Evolutionary conservation across 768 basidiomycete species (phyloP).

Genomic region (Imleria badia): DNA sequence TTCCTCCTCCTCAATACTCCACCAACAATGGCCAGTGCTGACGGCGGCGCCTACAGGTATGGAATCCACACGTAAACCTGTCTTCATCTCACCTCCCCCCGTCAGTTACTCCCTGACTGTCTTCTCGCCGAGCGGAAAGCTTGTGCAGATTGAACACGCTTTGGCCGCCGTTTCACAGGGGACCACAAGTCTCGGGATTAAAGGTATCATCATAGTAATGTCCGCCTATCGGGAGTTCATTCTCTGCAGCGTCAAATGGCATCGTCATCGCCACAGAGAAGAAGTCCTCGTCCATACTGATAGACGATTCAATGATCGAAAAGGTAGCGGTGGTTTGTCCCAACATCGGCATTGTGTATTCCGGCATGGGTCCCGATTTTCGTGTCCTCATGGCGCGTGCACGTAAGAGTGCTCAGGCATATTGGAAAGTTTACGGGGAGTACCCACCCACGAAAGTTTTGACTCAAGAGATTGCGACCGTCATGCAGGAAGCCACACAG

Average conservation of each 20-base stretch:
- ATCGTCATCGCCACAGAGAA: slow-evolving; percentile 99
- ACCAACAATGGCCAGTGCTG: slow-evolving; percentile 70
- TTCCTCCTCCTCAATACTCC: slow-evolving; percentile 12
- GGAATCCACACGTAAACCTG: slow-evolving; percentile 16
- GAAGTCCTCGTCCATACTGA: slow-evolving; percentile 96
- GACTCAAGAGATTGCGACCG: slow-evolving; percentile 95
- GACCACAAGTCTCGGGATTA: slow-evolving; percentile 96
- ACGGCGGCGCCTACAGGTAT: slow-evolving; percentile 80
- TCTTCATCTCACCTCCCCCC: slow-evolving; percentile 18
- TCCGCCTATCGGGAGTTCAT: slow-evolving; percentile 22
- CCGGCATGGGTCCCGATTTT: slow-evolving; percentile 99
- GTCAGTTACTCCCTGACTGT: slow-evolving; percentile 96
- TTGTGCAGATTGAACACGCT: slow-evolving; percentile 99
- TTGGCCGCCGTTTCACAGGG: slow-evolving; percentile 94
- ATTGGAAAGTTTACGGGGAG: slow-evolving; percentile 99
- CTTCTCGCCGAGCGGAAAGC: slow-evolving; percentile 98
- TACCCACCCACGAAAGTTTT: slow-evolving; percentile 96
- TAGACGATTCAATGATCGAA: slow-evolving; percentile 97
- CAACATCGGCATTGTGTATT: slow-evolving; percentile 99
- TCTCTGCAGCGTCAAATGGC: slow-evolving; percentile 84
- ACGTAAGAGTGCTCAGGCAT: slow-evolving; percentile 96
- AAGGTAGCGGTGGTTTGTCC: slow-evolving; percentile 97
- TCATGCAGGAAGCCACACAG: slow-evolving; percentile 99
- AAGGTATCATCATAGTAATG: slow-evolving; percentile 58
- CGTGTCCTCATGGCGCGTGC: slow-evolving; percentile 91